Conservation (phyloP, 495 filamentous ascomycete species). For the Lichenothelia convexa region DNA sequence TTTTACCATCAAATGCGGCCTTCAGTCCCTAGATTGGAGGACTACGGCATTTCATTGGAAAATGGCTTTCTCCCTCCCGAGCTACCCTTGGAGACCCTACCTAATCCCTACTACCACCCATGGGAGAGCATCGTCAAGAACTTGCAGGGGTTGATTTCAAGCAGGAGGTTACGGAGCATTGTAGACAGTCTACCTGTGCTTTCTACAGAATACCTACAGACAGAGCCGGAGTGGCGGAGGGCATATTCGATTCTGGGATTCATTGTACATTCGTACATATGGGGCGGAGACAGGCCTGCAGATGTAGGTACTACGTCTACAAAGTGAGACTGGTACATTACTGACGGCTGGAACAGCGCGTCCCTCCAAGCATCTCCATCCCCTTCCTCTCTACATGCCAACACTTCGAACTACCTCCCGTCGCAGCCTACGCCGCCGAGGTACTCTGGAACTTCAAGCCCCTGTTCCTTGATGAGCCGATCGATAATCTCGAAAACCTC, state of each 20-base stretch:
- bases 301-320: constrained; percentile 35
- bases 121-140: constrained; percentile 79
- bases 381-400: constrained; percentile 64
- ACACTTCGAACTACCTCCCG: constrained; percentile 72
- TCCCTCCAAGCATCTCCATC: constrained; percentile 69
- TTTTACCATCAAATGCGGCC: no score
- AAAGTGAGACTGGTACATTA: constrained; percentile 9
- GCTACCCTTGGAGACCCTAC: constrained; percentile 59
- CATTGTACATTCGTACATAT: constrained; percentile 84
- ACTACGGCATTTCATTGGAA: constrained; percentile 55
- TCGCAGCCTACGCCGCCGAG: constrained; percentile 85
- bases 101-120: constrained; percentile 76
- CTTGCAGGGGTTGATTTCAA: constrained; percentile 71
- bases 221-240: constrained; percentile 77
- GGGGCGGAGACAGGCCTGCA: constrained; percentile 70
- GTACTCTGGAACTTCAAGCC: constrained; percentile 94
- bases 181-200: constrained; percentile 67
- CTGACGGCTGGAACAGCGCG: constrained; percentile 43
- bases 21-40: constrained; percentile 53
- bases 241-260: constrained; percentile 79
- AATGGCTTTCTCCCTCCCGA: constrained; percentile 79
- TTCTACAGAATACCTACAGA: constrained; percentile 56
- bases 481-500: constrained; percentile 70
- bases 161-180: constrained; percentile 55
- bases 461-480: constrained; percentile 59